A percentile compares a stretch with the other conserved stretches of the same genome.
phyloP scores from a whole-genome alignment of 164 flowering plant genomes.

The Dillenia turbinata region DNA sequence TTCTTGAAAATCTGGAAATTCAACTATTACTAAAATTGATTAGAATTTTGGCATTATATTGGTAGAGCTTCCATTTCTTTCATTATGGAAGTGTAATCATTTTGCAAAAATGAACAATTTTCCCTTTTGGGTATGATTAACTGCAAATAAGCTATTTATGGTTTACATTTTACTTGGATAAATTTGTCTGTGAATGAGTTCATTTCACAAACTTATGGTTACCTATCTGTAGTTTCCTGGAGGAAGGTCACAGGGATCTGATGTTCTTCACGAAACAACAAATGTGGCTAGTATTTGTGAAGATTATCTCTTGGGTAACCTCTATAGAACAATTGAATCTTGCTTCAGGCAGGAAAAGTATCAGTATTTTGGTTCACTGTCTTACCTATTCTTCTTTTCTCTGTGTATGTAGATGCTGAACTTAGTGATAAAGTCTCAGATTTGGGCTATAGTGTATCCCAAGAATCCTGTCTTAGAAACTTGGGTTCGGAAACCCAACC shows the following conservation, averaged over 20 bases:
- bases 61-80: not conserved
- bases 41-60: not conserved
- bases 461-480: constrained; percentile 24
- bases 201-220: not conserved
- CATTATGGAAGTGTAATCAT: not conserved
- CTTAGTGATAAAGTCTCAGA: constrained; percentile 31
- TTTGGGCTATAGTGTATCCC: constrained; percentile 28
- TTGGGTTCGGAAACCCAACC: constrained; percentile 37
- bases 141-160: not conserved
- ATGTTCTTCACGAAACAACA: constrained; percentile 33
- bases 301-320: constrained; percentile 58
- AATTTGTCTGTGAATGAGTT: not conserved
- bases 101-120: too few relatives aligned
- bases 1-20: not conserved
- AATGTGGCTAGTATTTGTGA: constrained; percentile 40
- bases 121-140: too few relatives aligned
- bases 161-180: not conserved
- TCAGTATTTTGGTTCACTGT: not conserved
- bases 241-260: constrained; percentile 41
- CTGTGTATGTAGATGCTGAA: constrained; percentile 37
- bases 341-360: not conserved
- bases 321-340: not conserved
- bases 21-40: not conserved
- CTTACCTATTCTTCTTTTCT: constrained; percentile 1
- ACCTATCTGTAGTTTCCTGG: constrained; percentile 37